Conservation (phyloP, 116 monocot genomes). For the Phalaenopsis hybrid region DNA sequence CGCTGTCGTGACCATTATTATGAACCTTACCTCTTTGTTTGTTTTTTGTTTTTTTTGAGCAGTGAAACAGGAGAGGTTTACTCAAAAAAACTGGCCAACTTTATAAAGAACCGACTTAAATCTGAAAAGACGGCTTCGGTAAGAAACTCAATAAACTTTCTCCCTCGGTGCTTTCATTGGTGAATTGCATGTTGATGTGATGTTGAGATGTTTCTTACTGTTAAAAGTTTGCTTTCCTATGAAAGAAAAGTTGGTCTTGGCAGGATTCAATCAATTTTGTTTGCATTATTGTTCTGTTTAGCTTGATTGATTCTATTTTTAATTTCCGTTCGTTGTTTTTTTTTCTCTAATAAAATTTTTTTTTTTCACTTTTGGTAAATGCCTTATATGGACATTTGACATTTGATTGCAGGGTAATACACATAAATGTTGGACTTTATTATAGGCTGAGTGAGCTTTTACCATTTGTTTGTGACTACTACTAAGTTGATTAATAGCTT, state of each 20-base stretch:
- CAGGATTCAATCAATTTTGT: not conserved
- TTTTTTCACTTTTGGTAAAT: not conserved
- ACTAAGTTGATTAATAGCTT: too few species aligned
- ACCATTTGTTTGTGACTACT: too few species aligned
- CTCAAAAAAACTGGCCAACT: constrained; percentile 75
- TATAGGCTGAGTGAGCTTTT: too few species aligned
- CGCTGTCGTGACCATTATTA: not conserved
- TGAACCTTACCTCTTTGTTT: not conserved
- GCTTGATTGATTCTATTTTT: not conserved
- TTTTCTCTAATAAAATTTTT: not conserved
- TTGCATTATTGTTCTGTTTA: not conserved
- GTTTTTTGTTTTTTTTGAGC: not conserved
- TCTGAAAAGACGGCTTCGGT: constrained; percentile 79
- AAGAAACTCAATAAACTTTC: constrained; percentile 16
- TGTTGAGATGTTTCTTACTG: too few species aligned
- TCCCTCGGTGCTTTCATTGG: too few species aligned
- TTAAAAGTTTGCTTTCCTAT: too few species aligned
- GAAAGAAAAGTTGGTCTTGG: too few species aligned
- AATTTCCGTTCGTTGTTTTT: not conserved
- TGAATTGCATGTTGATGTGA: too few species aligned
- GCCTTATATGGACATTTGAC: too few species aligned
- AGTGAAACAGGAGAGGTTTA: constrained; percentile 82
- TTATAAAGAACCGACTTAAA: constrained; percentile 76
- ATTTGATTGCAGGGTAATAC: too few species aligned
- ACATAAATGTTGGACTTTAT: too few species aligned